Evolutionary conservation across 495 filamentous ascomycete species (phyloP), one percentile per base, ranked within the genome.

Genomic region (Diplogelasinospora grovesii): DNA sequence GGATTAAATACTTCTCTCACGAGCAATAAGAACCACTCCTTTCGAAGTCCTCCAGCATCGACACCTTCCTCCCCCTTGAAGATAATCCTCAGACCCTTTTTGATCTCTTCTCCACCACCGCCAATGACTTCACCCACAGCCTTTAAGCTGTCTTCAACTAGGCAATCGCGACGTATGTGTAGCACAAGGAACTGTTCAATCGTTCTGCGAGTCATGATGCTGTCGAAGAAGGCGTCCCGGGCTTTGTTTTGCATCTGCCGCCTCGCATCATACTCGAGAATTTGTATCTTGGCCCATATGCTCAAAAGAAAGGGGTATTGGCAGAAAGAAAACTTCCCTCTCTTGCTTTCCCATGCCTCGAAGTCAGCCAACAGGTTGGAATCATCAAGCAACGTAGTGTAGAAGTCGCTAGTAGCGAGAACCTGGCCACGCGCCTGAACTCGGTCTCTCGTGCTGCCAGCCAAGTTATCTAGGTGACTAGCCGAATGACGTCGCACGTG

Each of bases 1-100:
- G 87, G 88, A 53, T 94, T 88, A 61, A 95, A 95, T 19, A 97
- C 77, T 52, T 97, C 89, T 43, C 90, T 73, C 13, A 94, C 85
- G 13, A 97, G 77, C 36, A 95, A 71, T 24, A 95, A 66, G 53
- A 97, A 97, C 90, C 90, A 97, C 61, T 97, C 89, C 57, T 97
- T 97, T 33, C 88, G 78, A 22, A 94, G 71, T 4, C 89, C 89
- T 20, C 89, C 89, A 7, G 86, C 90, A 65, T 97, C 89, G 31
- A 96, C 77, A 2, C 89, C 89, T 58, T 95, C 89, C 59, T 95
- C 90, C 29, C 86, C 88, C 16, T 77, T 57, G 50, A 97, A 97
- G 41, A 86, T 82, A 32, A 96, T 89, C 22, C 84, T 79, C 31
- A 97, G 63, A 5, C 83, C 86, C 59, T 97, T 96, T 61, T 97